Base-by-base conservation (phyloP, 2,329 filamentous ascomycete species). In the Fusarium penzigii region DNA sequence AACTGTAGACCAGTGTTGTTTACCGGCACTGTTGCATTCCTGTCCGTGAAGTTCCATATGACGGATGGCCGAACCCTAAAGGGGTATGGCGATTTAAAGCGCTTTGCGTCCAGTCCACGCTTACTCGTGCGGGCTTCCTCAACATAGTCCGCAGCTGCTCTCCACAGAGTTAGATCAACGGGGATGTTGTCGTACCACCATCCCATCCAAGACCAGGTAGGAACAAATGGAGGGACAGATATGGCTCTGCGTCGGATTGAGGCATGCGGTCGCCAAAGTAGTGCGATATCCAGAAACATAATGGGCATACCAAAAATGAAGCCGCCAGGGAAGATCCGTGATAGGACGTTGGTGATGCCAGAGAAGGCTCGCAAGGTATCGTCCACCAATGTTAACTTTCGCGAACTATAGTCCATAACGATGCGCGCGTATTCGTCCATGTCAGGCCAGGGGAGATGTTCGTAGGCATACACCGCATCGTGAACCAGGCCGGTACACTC, bases 121-220 rank as follows among this genome's bases (percentile, higher is more conserved):
- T 68, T 71, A 5, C 58, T 59, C 1, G 65, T 55, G 10, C 61
- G 65, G 7, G 71, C 66, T 29, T 73, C 69, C 53, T 75, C 71
- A 10, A 77, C 68, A 47, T 76, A 77, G 57, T 77, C 75, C 9
- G 72, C 72, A 2, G 73, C 71, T 1, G 74, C 73, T 44, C 69
- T 69, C 75, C 75, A 77, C 11, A 77, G 63, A 6, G 63, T 66
- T 50, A 77, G 55, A 48, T 77, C 75, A 13, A 73, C 71, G 6
- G 74, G 68, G 13, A 76, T 66, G 29, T 70, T 72, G 50, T 77
- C 75, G 49, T 74, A 75, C 70, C 73, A 76, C 75, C 75, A 78
- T 17, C 75, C 75, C 70, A 78, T 73, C 75, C 75, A 78, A 29
- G 74, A 75, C 75, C 75, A 78, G 5, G 72, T 75, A 1, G 75